Evolutionary conservation across 2,329 filamentous ascomycete species (phyloP).

Genomic region (Fusarium palustre): DNA sequence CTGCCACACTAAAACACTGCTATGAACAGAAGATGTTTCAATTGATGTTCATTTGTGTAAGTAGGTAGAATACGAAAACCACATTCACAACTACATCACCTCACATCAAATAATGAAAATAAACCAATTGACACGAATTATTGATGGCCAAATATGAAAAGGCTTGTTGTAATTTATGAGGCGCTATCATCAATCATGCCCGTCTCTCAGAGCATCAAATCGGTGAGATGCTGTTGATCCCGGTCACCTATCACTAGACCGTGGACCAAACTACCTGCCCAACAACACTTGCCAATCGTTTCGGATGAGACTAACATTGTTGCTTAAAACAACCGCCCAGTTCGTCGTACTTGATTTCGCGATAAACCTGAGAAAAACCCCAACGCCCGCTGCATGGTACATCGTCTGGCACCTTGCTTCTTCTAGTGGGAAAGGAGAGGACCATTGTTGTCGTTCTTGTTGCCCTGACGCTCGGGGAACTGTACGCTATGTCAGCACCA

Average conservation of each 20-base stretch:
- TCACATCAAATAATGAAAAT: background rate
- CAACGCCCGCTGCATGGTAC: conserved; percentile 20
- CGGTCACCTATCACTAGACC: conserved; percentile 12
- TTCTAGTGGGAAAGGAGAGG: conserved; percentile 58
- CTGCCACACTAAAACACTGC: background rate
- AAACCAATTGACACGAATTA: background rate
- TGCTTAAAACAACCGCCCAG: conserved; percentile 14
- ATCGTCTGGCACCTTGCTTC: conserved; percentile 3
- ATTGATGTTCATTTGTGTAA: background rate
- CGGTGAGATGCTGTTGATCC: conserved; percentile 3
- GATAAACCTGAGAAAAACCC: conserved; percentile 16
- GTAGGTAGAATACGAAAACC: background rate
- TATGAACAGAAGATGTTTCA: background rate
- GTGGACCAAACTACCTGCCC: conserved; percentile 3
- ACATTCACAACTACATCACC: background rate
- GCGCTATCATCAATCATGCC: conserved; percentile 38
- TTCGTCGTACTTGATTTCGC: conserved; percentile 4
- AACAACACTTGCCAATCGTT: conserved; percentile 26
- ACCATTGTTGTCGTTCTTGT: conserved; percentile 65
- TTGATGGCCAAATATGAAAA: conserved; percentile 18
- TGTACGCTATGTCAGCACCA: conserved; percentile 44
- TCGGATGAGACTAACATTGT: conserved; percentile 18
- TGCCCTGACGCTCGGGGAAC: conserved; percentile 65
- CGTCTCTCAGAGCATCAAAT: conserved; percentile 38
- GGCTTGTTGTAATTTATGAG: conserved; percentile 25